A percentile compares a stretch with the other conserved stretches of the same genome.
phyloP scores from a whole-genome alignment of 257 asterid genomes.

The Nicotiana paniculata region DNA sequence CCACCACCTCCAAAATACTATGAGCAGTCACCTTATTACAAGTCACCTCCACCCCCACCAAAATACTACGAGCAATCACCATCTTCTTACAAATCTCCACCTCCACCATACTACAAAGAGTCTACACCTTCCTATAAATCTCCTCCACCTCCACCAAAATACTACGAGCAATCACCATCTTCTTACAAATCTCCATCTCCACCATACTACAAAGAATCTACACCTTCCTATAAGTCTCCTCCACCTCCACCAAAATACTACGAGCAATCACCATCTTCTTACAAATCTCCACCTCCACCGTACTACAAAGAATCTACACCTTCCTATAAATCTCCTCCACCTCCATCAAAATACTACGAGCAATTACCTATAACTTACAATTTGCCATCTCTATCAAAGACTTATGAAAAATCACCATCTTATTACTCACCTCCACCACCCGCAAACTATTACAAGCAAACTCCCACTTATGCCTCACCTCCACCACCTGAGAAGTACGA shows the following conservation, averaged over 20 bases:
- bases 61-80: no score
- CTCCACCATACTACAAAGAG: no score
- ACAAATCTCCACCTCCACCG: no score
- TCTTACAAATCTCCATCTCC: no score
- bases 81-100: no score
- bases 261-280: no score
- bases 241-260: no score
- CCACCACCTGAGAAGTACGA: not conserved
- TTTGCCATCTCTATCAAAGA: not conserved
- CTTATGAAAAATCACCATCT: not conserved
- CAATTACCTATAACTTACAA: not conserved
- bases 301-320: no score
- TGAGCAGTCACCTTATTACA: not conserved
- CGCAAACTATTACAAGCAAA: not conserved
- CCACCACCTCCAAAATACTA: not conserved
- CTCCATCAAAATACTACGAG: not conserved
- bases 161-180: not conserved
- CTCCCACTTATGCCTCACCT: not conserved
- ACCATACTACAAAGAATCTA: no score
- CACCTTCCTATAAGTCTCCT: not conserved
- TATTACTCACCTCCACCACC: not conserved
- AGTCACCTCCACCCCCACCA: not conserved
- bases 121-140: no score
- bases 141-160: not conserved
- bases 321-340: not conserved